A percentile compares a stretch with the other conserved stretches of the same genome.
Conservation (phyloP, 352 stramenopile species). For the Globisporangium middletonii region DNA sequence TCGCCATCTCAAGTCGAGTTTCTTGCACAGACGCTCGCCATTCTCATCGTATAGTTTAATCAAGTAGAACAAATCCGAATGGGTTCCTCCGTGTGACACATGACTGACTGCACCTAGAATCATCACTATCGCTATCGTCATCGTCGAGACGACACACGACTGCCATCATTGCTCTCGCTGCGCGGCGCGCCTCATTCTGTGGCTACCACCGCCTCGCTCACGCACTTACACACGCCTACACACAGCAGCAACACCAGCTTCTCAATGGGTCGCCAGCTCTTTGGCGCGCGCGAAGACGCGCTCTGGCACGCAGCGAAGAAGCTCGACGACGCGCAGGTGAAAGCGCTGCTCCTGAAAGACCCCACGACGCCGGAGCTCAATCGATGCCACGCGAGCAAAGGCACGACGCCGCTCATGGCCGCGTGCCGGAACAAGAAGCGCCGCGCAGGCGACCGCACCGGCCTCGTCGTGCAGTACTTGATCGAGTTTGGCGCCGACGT, state of each 20-base stretch:
- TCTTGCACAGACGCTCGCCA: no score
- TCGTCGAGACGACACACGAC: no score
- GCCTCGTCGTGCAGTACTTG: constrained; percentile 39
- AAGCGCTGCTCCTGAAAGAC: constrained; percentile 10
- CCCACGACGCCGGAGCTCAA: constrained; percentile 19
- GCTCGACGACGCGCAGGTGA: constrained; percentile 11
- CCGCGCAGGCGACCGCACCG: neutral
- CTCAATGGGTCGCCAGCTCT: constrained; percentile 7
- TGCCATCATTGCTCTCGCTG: no score
- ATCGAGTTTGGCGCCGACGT: constrained; percentile 53
- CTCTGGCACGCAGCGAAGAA: constrained; percentile 16
- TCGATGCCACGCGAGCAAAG: constrained; percentile 34
- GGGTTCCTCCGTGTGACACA: no score
- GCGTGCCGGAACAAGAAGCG: constrained; percentile 39
- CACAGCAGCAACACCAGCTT: no score
- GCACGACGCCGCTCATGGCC: constrained; percentile 68
- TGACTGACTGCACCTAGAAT: no score
- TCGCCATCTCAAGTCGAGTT: no score
- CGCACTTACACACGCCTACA: neutral
- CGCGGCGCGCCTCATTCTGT: no score
- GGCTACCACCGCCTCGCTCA: no score
- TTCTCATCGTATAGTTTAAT: no score
- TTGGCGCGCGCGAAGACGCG: constrained; percentile 3
- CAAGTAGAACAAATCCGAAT: no score
- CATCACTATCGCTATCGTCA: no score